Evolutionary conservation across 768 basidiomycete genomes (phyloP).

Genomic region (Naganishia vishniacii): DNA sequence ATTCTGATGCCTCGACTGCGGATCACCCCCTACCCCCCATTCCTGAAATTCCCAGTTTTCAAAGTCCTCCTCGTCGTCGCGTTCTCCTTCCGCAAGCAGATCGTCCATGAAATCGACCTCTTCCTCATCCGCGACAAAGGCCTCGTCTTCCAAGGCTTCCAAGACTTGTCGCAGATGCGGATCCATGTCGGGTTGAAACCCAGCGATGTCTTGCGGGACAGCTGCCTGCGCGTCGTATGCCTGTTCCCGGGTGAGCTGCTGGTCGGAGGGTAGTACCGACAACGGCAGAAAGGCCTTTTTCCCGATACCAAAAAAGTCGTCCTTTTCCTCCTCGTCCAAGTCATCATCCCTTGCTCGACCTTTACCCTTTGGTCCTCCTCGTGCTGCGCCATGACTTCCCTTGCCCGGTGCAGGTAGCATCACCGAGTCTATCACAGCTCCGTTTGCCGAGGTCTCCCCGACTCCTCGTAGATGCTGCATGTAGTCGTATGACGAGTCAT

Average conservation of each 20-base stretch:
- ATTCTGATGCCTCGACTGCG: conserved; percentile 26
- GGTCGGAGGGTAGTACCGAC: conserved; percentile 53
- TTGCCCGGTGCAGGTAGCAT: conserved; percentile 52
- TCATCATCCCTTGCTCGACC: conserved; percentile 17
- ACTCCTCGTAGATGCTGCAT: conserved; percentile 87
- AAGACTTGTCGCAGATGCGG: conserved; percentile 85
- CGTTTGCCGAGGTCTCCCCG: conserved; percentile 53
- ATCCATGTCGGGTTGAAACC: conserved; percentile 93
- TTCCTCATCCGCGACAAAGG: conserved; percentile 61
- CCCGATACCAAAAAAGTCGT: conserved; percentile 30
- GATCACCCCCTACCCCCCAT: conserved; percentile 38
- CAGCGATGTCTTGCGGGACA: conserved; percentile 73
- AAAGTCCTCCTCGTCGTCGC: conserved; percentile 45
- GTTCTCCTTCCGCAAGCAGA: conserved; percentile 66
- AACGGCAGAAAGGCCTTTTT: conserved; percentile 18
- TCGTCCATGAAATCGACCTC: conserved; percentile 58
- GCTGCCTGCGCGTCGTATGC: conserved; percentile 59
- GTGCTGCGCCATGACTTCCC: conserved; percentile 33
- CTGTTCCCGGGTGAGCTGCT: conserved; percentile 59
- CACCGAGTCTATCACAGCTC: conserved; percentile 59
- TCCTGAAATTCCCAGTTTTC: conserved; percentile 42
- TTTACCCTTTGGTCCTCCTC: conserved; percentile 27
- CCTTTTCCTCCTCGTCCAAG: conserved; percentile 8
- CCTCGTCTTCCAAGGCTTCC: conserved; percentile 92
- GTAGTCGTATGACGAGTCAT: conserved; percentile 96